Base-by-base conservation (phyloP, 2,329 filamentous ascomycete species). In the Sporothrix inflata region DNA sequence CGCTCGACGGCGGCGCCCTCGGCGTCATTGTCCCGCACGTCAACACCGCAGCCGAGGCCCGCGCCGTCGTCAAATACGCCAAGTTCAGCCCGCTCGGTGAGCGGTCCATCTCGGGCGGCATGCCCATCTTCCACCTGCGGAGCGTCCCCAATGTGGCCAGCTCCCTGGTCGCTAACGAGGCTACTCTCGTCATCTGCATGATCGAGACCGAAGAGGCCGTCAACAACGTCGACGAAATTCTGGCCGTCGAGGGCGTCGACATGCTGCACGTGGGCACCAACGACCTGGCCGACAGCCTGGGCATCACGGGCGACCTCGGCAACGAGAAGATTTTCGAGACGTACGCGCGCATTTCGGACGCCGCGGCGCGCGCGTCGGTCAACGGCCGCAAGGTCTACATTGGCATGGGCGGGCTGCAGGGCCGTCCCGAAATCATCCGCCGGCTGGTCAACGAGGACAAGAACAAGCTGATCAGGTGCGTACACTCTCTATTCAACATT, bases 361-460 rank as follows among this genome's bases (percentile, higher is more conserved):
- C 65, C 7, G 65, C 65, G 9, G 65, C 65, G 11, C 65, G 65
- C 4, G 65, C 65, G 16, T 68, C 65, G 2, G 45, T 34, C 40
- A 68, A 68, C 27, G 65, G 65, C 45, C 65, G 65, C 24, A 68
- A 53, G 16, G 45, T 68, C 19, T 68, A 49, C 65, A 53, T 68
- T 8, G 63, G 65, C 65, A 68, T 68, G 65, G 65, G 65, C 12
- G 65, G 65, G 6, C 24, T 68, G 27, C 65, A 68, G 24, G 65
- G 65, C 45, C 65, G 65, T 16, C 65, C 65, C 19, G 65, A 68
- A 9, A 24, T 68, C 45, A 51, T 68, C 21, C 45, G 40, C 4
- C 5, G 65, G 8, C 47, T 68, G 2, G 65, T 68, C 16, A 68
- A 68, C 14, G 45, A 68, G 24, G 65, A 68, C 65, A 53, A 53